phyloP scores from a whole-genome alignment of 2,329 filamentous ascomycete species.

The Phaeosphaeriaceae sp. region DNA sequence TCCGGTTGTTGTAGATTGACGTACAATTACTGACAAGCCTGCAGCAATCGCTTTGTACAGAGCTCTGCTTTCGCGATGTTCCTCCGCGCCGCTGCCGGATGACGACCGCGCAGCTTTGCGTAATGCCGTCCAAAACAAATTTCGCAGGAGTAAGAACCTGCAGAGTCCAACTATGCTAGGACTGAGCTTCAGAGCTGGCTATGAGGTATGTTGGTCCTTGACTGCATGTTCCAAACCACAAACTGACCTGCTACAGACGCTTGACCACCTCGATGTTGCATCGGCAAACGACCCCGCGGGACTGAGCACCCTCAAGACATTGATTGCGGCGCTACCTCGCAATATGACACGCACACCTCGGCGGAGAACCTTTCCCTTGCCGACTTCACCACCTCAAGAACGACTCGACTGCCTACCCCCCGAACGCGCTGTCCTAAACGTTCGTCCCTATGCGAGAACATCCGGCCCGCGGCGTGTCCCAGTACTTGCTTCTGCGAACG shows the following conservation, averaged over 20 bases:
- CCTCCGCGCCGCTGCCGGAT: conserved; percentile 60
- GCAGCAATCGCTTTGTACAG: conserved; percentile 75
- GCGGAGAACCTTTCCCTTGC: conserved; percentile 2
- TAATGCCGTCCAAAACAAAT: conserved; percentile 67
- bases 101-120: conserved; percentile 60
- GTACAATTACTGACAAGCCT: conserved; percentile 4
- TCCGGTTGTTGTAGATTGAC: neutral
- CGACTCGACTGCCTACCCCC: conserved; percentile 45
- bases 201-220: conserved; percentile 59
- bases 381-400: conserved; percentile 22
- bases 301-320: conserved; percentile 24
- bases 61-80: conserved; percentile 68
- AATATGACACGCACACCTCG: conserved; percentile 36
- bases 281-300: conserved; percentile 38
- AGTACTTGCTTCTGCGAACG: conserved; percentile 61
- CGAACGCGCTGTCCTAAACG: conserved; percentile 54
- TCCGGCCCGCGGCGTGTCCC: conserved; percentile 66
- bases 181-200: conserved; percentile 70
- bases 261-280: conserved; percentile 55
- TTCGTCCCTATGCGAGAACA: conserved; percentile 59
- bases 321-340: conserved; percentile 51
- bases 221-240: neutral
- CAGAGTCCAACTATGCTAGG: conserved; percentile 67
- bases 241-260: conserved; percentile 35
- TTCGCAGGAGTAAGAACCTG: conserved; percentile 65